These are phyloP conservation scores for Letharia lupina DNA, from an alignment of 495 filamentous ascomycete genomes.

Conservation along the genomic window DNA sequence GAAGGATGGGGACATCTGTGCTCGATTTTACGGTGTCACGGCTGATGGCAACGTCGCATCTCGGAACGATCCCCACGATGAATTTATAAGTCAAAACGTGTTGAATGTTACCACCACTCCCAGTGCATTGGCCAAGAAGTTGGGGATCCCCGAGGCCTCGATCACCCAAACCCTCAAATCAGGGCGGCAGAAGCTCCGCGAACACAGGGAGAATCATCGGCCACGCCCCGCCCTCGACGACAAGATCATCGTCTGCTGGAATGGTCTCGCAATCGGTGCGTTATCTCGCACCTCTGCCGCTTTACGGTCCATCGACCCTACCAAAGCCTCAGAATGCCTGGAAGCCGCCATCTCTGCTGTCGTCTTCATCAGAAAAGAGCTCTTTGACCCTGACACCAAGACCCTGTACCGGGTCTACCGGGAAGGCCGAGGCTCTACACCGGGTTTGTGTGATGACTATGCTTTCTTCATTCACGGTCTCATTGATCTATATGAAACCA, in stretches of 20 bases:
- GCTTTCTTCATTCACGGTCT: conserved; percentile 80
- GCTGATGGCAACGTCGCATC: conserved; percentile 82
- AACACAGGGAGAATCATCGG: conserved; percentile 65
- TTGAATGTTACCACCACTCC: conserved; percentile 52
- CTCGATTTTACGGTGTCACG: conserved; percentile 79
- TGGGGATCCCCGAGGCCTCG: conserved; percentile 56
- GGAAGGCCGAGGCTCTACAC: conserved; percentile 60
- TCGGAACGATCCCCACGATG: conserved; percentile 80
- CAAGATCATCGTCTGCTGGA: conserved; percentile 82
- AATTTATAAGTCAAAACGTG: conserved; percentile 74
- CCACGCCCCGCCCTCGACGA: conserved; percentile 79
- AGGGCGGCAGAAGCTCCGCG: conserved; percentile 60
- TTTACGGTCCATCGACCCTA: conserved; percentile 51
- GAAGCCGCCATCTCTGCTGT: conserved; percentile 60
- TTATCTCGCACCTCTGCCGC: conserved; percentile 66
- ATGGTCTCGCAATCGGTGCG: conserved; percentile 81
- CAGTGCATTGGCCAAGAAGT: conserved; percentile 62
- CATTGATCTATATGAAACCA: conserved; percentile 80
- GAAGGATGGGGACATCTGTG: conserved; percentile 63
- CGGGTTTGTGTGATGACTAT: conserved; percentile 91
- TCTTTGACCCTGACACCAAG: conserved; percentile 58
- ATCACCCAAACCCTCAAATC: conserved; percentile 52
- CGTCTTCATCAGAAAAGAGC: conserved; percentile 65
- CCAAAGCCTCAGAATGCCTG: conserved; percentile 50
- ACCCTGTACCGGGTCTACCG: conserved; percentile 69